Evolutionary conservation across 306 rosid genomes (phyloP), one percentile per base, ranked within the genome.

Genomic region (Quercus parvula): DNA sequence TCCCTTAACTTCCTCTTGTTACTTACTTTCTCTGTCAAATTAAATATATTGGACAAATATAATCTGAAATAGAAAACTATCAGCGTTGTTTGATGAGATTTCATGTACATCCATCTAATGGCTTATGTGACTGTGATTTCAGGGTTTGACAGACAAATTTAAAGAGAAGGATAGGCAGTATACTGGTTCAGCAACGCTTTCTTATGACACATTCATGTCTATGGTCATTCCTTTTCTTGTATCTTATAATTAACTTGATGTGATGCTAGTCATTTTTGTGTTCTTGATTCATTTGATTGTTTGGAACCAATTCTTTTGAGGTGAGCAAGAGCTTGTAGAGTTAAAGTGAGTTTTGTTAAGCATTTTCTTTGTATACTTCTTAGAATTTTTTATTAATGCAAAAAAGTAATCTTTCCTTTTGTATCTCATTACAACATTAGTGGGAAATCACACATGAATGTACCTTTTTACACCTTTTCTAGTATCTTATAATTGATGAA

Each of bases 111-210:
- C 56, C 51, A 41, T 73, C 69, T 77, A 11, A 63, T 58, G 56
- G 64, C 63, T 49, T 74, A 14, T 73, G 30, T 24, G 66, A n/a
- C 44, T 67, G 68, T 75, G 76, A 6, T 86, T 92, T 74, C 94
- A 94, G 99, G 97, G 99, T 24, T 81, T 92, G 82, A 94, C 99
- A 1, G 99, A 94, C 55, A 91, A 89, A 38, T 94, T 94, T 61
- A 94, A 92, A 83, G 95, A 88, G 90, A 94, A 91, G 86, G 99
- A 92, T 87, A 73, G 27, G 10, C 85, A 81, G 57, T 85, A 78
- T 71, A 72, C 87, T 0, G 99, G 99, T 70, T 82, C 94, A 0
- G 99, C 99, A 28, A 88, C 88, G 9, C 81, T 92, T 30, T 54
- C 84, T 31, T 91, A 94, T 46, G 90, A 94, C 4, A 68, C 77